phyloP scores from a whole-genome alignment of 2,329 filamentous ascomycete genomes.

The Pseudocercospora pini-densiflorae region DNA sequence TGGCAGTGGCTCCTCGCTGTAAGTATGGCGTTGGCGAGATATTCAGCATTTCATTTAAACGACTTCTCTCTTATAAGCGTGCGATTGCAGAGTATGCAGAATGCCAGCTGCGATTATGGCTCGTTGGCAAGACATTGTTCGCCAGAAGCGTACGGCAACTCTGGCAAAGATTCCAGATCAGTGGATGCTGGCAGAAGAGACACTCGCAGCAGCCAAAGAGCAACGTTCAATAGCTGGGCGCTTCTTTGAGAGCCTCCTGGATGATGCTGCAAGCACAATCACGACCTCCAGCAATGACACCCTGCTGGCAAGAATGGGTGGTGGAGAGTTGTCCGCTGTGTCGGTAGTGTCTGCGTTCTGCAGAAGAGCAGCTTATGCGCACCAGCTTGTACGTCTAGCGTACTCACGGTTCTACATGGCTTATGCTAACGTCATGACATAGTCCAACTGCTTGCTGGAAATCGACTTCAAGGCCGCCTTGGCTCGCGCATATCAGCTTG shows the following conservation, averaged over 20 bases:
- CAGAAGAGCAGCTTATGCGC: background rate
- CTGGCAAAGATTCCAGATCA: background rate
- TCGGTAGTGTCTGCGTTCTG: background rate
- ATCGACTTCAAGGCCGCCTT: slow-evolving; percentile 10
- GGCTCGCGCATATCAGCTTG: slow-evolving; percentile 1
- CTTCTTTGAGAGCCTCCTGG: background rate
- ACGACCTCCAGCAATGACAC: background rate
- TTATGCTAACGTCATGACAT: background rate
- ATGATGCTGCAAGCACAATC: background rate
- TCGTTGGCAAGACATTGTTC: background rate
- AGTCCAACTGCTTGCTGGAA: slow-evolving; percentile 13
- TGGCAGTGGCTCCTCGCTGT: too few species aligned
- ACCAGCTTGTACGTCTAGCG: background rate
- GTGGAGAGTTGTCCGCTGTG: background rate
- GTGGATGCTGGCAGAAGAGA: background rate
- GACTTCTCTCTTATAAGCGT: too few species aligned
- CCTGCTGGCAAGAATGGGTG: background rate
- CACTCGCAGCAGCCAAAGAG: background rate
- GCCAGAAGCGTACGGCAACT: background rate
- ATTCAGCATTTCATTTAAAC: too few species aligned
- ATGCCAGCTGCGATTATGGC: background rate
- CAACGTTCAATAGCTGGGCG: background rate
- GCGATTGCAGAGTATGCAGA: background rate
- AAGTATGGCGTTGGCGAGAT: background rate
- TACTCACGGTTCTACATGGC: background rate